phyloP scores from a whole-genome alignment of 495 filamentous ascomycete genomes.

The Talaromyces wortmannii region DNA sequence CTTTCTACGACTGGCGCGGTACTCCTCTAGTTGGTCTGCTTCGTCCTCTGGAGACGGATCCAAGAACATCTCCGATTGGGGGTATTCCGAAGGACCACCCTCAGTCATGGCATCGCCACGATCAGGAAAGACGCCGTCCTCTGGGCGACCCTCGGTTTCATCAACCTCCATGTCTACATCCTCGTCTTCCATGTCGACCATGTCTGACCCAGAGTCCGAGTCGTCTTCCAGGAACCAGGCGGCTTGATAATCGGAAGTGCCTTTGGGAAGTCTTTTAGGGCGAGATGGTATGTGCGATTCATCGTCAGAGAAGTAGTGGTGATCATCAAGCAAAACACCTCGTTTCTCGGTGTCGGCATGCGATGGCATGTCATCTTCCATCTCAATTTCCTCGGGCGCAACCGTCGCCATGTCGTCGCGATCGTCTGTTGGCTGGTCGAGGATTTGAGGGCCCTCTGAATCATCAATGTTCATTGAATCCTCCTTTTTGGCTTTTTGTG shows the following conservation, averaged over 20 bases:
- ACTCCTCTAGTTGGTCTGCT: conserved; percentile 67
- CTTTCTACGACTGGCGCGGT: conserved; percentile 63
- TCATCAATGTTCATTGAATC: conserved; percentile 67
- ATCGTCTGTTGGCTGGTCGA: conserved; percentile 66
- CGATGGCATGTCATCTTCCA: conserved; percentile 57
- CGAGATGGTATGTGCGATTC: conserved; percentile 53
- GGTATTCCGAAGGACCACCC: conserved; percentile 72
- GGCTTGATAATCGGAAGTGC: conserved; percentile 88
- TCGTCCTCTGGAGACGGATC: conserved; percentile 87
- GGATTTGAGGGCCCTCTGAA: conserved; percentile 37
- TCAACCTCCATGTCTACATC: conserved; percentile 44
- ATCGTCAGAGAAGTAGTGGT: conserved; percentile 96
- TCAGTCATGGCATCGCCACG: conserved; percentile 67
- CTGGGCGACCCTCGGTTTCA: conserved; percentile 45
- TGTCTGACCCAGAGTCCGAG: conserved; percentile 80
- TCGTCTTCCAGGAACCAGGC: conserved; percentile 88
- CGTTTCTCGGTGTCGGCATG: conserved; percentile 52
- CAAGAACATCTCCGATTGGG: conserved; percentile 85
- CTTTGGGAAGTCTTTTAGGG: conserved; percentile 76
- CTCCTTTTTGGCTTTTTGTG: conserved; percentile 46
- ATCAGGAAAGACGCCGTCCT: conserved; percentile 74
- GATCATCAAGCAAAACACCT: conserved; percentile 89
- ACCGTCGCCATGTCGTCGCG: conserved; percentile 77
- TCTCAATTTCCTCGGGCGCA: conserved; percentile 76
- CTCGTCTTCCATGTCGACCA: conserved; percentile 57